These are phyloP conservation scores for Elaeis oleifera DNA, from an alignment of 202 grass and related monocot genomes.

Conservation along the genomic window DNA sequence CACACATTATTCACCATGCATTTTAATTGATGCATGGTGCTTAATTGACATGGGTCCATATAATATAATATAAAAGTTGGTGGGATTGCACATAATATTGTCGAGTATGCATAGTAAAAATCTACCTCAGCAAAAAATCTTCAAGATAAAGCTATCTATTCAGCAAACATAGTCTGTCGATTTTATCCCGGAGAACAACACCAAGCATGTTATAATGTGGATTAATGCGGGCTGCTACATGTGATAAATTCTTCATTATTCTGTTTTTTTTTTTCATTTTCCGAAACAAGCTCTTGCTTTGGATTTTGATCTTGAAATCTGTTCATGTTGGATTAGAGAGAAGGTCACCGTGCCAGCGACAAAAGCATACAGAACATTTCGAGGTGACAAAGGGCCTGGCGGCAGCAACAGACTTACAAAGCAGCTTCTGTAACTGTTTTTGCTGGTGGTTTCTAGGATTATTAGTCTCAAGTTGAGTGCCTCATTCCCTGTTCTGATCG, in stretches of 20 bases:
- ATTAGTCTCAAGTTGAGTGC: slow-evolving; percentile 89
- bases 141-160: too few relatives aligned
- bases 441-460: slow-evolving; percentile 91
- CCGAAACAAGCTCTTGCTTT: background rate
- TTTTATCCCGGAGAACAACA: slow-evolving; percentile 77
- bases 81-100: too few relatives aligned
- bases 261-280: background rate
- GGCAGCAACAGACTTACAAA: slow-evolving; percentile 91
- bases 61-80: too few relatives aligned
- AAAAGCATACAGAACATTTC: background rate
- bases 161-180: slow-evolving; percentile 18
- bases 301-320: background rate
- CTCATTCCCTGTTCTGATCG: background rate
- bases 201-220: slow-evolving; percentile 48
- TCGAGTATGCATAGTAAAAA: too few relatives aligned
- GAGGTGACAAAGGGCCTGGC: slow-evolving; percentile 30
- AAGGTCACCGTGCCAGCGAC: slow-evolving; percentile 76
- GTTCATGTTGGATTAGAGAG: slow-evolving; percentile 40
- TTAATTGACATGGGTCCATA: too few relatives aligned
- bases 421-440: slow-evolving; percentile 85
- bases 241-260: slow-evolving; percentile 20
- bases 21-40: too few relatives aligned
- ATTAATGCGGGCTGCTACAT: slow-evolving; percentile 79
- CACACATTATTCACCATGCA: too few relatives aligned
- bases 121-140: too few relatives aligned